Base-by-base conservation (phyloP, 768 basidiomycete species). In the Lactifluus echinatus region DNA sequence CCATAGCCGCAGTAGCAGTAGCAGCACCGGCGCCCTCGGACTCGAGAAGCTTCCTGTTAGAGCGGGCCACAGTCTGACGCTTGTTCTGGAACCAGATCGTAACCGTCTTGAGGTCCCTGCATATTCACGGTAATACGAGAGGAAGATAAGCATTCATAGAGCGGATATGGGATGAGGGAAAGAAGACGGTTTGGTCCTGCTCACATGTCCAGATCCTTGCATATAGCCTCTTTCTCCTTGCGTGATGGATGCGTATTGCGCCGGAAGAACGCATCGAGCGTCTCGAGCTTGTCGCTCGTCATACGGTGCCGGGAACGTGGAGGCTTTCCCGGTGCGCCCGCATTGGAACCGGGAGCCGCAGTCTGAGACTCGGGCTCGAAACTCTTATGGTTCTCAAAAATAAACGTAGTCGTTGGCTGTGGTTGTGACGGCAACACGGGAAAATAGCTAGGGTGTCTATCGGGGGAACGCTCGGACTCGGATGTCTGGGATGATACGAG, bases 31-130 rank as follows among this genome's bases (percentile, higher is more conserved):
- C 37, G 47, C 29, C 51, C 19, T 39, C 57, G 65, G 59, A 58
- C 55, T 40, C 50, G 24, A 31, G 47, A 46, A 63, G 66, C 65
- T 70, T 72, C 56, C 75, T 76, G 23, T 42, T 42, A 47, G 72
- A 55, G 19, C 57, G 57, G 5, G 57, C 48, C 28, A 45, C 55
- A 34, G 69, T 83, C 65, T 88, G 85, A 15, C 87, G 82, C 70
- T 82, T 87, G 68, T 89, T 89, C 70, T 89, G 87, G 68, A 88
- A 88, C 87, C 87, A 89, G 39, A 88, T 83, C n/a, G 85, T 77
- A 59, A 77, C 61, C 11, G 75, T 71, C 67, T 76, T 78, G 65
- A 75, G 65, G 36, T 75, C 72, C 68, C 76, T 77, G n/a, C 17
- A 14, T 44, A 28, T 12, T 28, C 48, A n/a, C 40, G n/a, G 14